Evolutionary conservation across 176 grass and related monocot genomes (phyloP).

Genomic region (Elaeis guineensis): DNA sequence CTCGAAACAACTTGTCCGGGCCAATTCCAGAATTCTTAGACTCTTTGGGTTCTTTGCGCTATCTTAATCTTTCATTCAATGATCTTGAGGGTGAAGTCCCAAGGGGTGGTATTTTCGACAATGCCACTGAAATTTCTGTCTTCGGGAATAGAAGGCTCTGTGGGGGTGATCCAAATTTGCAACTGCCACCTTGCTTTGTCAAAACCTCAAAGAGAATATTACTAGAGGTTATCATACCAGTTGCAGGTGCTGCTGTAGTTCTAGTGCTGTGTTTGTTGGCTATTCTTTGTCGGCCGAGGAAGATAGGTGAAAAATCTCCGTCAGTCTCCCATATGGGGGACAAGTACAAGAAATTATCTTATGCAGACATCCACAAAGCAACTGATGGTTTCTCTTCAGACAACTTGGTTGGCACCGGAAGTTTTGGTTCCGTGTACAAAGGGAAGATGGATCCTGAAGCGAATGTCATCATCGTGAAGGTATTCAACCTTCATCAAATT

Average conservation of each 20-base stretch:
- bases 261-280: too few species aligned
- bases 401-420: slow-evolving; percentile 38
- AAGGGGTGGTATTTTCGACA: background rate
- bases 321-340: too few species aligned
- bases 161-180: background rate
- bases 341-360: slow-evolving; percentile 10
- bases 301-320: too few species aligned
- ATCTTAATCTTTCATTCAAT: slow-evolving; percentile 22
- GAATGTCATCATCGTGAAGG: slow-evolving; percentile 38
- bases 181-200: too few species aligned
- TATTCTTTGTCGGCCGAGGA: too few species aligned
- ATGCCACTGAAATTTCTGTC: background rate
- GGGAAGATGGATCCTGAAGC: slow-evolving; percentile 5
- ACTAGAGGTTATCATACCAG: too few species aligned
- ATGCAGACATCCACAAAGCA: slow-evolving; percentile 18
- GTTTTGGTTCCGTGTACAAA: slow-evolving; percentile 51
- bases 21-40: slow-evolving; percentile 3
- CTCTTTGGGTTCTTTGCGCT: background rate
- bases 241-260: too few species aligned
- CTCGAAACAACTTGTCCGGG: slow-evolving; percentile 11
- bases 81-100: slow-evolving; percentile 14
- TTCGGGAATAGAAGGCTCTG: slow-evolving; percentile 42
- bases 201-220: background rate
- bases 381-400: slow-evolving; percentile 36
- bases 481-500: slow-evolving; percentile 24